Base-by-base conservation (phyloP, 345 rosid genomes). In the Triadica sebifera region DNA sequence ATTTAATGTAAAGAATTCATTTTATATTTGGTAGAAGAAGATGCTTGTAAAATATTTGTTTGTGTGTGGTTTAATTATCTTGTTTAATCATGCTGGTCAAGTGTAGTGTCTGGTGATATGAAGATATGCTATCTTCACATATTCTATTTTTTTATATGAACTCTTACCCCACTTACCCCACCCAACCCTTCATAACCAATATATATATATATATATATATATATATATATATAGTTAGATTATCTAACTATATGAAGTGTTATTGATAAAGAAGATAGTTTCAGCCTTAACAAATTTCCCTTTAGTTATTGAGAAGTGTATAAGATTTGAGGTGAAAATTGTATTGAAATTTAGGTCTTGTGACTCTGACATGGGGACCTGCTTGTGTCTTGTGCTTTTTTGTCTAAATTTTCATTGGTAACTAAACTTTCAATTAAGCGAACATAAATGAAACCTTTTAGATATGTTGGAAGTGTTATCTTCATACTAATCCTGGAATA, bases 1-100 rank as follows among this genome's bases (percentile, higher is more conserved):
- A 8, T 34, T 57, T 58, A 17, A 9, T 64, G 51, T 19, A 3
- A 24, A 22, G 15, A 22, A 60, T 58, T 72, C 58, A 66, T 71
- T 66, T n/a, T 53, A 4, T 49, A 10, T 67, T 62, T 60, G 8
- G 64, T 67, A 77, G 77, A 56, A 77, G 77, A 56, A 65, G 71
- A 34, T 69, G 9, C 20, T 59, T 51, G 19, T 7, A 8, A 13
- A 4, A 69, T 45, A 6, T 60, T 17, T n/a, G 34, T 73, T 19
- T 67, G 65, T 49, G 24, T 74, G 64, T 74, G 15, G 16, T 11
- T 43, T 52, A 52, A 52, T 12, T 39, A 53, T 46, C 65, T n/a
- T 5, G 39, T 22, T 38, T 6, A 37, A 53, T 25, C 10, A 25
- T 15, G 19, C 9, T 25, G 65, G 20, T 8, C 24, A 8, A 53